Evolutionary conservation across 2,329 filamentous ascomycete species (phyloP).

Genomic region (Paecilomyces formosus): DNA sequence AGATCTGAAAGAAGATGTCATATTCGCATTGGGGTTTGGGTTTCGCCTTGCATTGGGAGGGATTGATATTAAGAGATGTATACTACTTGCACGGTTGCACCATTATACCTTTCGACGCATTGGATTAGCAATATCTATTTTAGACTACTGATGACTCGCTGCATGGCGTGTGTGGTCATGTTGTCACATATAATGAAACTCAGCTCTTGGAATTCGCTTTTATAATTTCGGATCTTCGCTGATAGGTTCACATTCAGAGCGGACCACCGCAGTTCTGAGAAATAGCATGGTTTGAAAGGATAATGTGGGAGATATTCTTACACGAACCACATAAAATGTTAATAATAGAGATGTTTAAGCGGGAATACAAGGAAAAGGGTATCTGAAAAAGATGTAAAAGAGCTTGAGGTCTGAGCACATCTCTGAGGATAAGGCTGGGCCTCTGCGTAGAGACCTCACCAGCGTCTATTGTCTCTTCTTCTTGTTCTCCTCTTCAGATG

Average conservation of each 20-base stretch:
- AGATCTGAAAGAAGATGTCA: not conserved
- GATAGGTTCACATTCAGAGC: not conserved
- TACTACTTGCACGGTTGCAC: slow-evolving; percentile 5
- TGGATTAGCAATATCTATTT: not conserved
- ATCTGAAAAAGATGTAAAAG: not conserved
- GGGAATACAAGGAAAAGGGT: slow-evolving; percentile 1
- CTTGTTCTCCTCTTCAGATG: slow-evolving; percentile 16
- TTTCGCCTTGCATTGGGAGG: not conserved
- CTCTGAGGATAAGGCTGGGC: slow-evolving; percentile 4
- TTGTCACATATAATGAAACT: not conserved
- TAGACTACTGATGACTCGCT: not conserved
- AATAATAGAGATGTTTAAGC: not conserved
- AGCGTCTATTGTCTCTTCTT: slow-evolving; percentile 28
- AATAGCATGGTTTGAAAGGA: not conserved
- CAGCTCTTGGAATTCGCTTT: not conserved
- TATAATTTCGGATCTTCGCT: not conserved
- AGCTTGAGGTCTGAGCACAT: not conserved
- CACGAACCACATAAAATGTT: not conserved
- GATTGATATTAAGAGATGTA: slow-evolving; percentile 7
- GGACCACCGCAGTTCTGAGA: not conserved
- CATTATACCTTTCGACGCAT: not conserved
- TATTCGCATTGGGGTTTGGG: not conserved
- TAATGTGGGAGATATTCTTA: not conserved
- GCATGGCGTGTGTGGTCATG: not conserved
- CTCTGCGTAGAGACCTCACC: not conserved